phyloP scores from a whole-genome alignment of 2,329 filamentous ascomycete species.

The Aspergillus sp. region DNA sequence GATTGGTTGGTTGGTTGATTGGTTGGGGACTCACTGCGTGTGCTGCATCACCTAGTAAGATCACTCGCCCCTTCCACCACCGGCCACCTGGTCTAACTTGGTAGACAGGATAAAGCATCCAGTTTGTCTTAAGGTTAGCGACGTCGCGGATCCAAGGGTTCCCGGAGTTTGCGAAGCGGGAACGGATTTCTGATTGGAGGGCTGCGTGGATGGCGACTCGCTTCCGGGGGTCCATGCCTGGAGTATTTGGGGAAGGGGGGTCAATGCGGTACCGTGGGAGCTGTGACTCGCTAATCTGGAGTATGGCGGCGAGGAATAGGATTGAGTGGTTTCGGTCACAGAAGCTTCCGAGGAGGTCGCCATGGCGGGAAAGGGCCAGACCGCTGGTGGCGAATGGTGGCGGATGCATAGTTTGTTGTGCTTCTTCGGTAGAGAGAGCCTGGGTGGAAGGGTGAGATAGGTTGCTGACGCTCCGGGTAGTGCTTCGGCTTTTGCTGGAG shows the following conservation, averaged over 20 bases:
- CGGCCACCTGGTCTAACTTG: constrained; percentile 34
- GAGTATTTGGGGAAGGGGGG: not conserved
- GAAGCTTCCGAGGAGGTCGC: constrained; percentile 38
- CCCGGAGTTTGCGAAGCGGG: constrained; percentile 31
- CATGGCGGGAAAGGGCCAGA: constrained; percentile 34
- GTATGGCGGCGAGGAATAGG: constrained; percentile 38
- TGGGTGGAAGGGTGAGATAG: not conserved
- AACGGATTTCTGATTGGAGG: constrained; percentile 32
- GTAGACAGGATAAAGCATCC: constrained; percentile 42
- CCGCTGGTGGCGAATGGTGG: constrained; percentile 26
- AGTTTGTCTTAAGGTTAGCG: constrained; percentile 30
- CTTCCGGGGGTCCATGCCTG: constrained; percentile 22
- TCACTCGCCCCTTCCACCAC: constrained; percentile 36
- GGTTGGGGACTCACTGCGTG: constrained; percentile 36
- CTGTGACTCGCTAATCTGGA: constrained; percentile 31
- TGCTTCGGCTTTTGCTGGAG: not conserved
- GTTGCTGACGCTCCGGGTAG: not conserved
- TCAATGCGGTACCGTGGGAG: constrained; percentile 23
- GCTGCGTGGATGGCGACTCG: constrained; percentile 31
- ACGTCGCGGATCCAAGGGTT: constrained; percentile 34
- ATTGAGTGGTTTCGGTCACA: constrained; percentile 30
- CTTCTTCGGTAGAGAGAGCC: constrained; percentile 1
- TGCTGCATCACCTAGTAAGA: constrained; percentile 46
- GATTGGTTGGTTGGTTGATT: not conserved
- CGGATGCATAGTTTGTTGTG: not conserved